These are phyloP conservation scores for Calocera viscosa DNA, from an alignment of 768 basidiomycete species.

Conservation along the genomic window DNA sequence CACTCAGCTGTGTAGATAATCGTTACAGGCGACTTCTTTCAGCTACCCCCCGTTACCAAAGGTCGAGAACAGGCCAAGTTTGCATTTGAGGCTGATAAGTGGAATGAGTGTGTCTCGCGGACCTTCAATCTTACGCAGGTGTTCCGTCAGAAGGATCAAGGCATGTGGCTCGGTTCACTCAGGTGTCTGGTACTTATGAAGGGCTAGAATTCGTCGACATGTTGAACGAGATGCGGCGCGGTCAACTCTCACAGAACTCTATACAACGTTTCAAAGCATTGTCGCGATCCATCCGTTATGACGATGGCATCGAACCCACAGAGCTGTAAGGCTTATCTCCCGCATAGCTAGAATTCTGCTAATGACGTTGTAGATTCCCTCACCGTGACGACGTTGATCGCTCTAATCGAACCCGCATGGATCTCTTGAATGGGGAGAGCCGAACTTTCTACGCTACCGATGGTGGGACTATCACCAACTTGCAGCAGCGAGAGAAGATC, in stretches of 20 bases:
- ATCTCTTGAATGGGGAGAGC: constrained; percentile 41
- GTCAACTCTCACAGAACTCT: constrained; percentile 49
- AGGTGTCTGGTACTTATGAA: constrained; percentile 2
- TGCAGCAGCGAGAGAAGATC: constrained; percentile 55
- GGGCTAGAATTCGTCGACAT: constrained; percentile 76
- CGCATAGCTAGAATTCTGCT: constrained; percentile 4
- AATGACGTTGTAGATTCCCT: constrained; percentile 52
- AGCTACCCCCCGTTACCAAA: constrained; percentile 83
- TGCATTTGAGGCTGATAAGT: constrained; percentile 77
- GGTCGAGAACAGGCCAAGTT: constrained; percentile 53
- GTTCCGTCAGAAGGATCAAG: constrained; percentile 85
- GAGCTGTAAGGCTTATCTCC: constrained; percentile 52
- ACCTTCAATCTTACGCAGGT: constrained; percentile 92
- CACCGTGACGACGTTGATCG: constrained; percentile 81
- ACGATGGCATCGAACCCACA: constrained; percentile 75
- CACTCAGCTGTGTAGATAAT: constrained; percentile 49
- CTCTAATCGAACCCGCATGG: constrained; percentile 63
- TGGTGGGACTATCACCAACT: constrained; percentile 44
- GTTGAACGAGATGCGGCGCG: constrained; percentile 98
- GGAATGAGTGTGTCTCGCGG: constrained; percentile 60
- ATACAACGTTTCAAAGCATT: constrained; percentile 58
- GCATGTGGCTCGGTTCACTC: constrained; percentile 32
- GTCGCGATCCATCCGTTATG: constrained; percentile 56
- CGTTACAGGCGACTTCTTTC: constrained; percentile 96
- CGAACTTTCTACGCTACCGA: constrained; percentile 49